Evolutionary conservation across 116 monocot genomes (phyloP), one percentile per base, ranked within the genome.

Genomic region (Phalaenopsis hybrid): DNA sequence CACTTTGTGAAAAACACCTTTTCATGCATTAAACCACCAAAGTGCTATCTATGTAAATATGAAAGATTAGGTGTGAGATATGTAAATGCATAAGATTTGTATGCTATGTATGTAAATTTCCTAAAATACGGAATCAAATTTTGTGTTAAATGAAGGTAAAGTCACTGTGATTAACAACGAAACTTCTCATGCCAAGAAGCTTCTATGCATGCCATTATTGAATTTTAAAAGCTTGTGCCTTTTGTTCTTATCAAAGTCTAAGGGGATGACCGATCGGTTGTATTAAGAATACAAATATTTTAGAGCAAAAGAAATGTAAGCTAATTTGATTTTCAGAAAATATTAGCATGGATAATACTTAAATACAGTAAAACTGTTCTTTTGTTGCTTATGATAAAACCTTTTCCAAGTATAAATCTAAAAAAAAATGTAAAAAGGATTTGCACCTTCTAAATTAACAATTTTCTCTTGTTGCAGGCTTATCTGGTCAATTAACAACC

Each of bases 381-480:
- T 72, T 72, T 37, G 37, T 41, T 37, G 63, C 63, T 63, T 37
- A 37, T 72, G 72, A 37, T 37, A 72, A 72, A 63, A 63, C 23
- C 12, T 33, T 33, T 72, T 72, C 31, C 2, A 37, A 10, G 34
- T 33, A 37, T 65, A 18, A 44, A 21, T 75, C 20, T 15, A 67
- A 81, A 79, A 6, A 31, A 78, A 72, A 74, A n/a, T 25, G 51
- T 61, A 73, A 44, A 80, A 78, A 2, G 44, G 33, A 68, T n/a
- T 49, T 55, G 59, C 82, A 93, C 96, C 96, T 94, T 96, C 96
- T 79, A 94, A 76, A 37, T 86, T 52, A 74, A 94, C 91, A 79
- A 96, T 92, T 88, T 89, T 92, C 75, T 87, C 94, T 78, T 94
- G 92, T 77, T 96, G 94, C n/a, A 44, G 74, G 88, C 94, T 94